These are phyloP conservation scores for Juncus inflexus DNA, from an alignment of 176 grass and related monocot species.

Conservation along the genomic window DNA sequence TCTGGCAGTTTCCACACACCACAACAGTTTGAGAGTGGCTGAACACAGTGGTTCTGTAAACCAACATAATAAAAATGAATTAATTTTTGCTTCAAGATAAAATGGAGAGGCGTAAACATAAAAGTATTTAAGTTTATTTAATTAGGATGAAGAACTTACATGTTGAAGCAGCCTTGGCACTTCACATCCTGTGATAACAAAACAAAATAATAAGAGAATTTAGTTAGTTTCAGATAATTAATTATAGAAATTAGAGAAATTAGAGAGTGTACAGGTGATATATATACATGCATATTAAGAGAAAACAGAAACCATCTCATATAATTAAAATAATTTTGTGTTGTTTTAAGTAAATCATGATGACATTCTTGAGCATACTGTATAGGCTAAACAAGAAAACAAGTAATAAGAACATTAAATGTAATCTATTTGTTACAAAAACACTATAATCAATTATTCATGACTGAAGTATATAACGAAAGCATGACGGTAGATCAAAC, in stretches of 20 bases:
- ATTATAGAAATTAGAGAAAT: no score
- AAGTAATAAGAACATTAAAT: no score
- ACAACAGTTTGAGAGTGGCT: slow-evolving; percentile 75
- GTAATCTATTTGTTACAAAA: no score
- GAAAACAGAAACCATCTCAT: no score
- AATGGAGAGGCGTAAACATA: background rate
- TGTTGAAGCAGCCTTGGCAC: slow-evolving; percentile 69
- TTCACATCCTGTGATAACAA: slow-evolving; percentile 53
- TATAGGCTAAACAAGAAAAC: no score
- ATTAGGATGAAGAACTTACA: slow-evolving; percentile 31
- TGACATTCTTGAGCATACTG: no score
- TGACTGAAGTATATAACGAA: background rate
- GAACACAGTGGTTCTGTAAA: slow-evolving; percentile 60
- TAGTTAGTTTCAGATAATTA: no score
- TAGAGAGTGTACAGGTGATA: no score
- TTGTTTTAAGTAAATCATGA: no score
- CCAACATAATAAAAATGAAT: background rate
- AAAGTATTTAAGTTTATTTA: background rate
- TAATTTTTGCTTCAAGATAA: background rate
- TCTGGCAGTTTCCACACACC: slow-evolving; percentile 56
- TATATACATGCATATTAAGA: no score
- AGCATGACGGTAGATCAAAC: no score
- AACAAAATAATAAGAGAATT: background rate
- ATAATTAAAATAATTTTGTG: no score
- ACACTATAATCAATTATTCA: background rate